A percentile compares a stretch with the other conserved stretches of the same genome.
Conservation (phyloP, 306 rosid genomes). For the Quercus ilex region DNA sequence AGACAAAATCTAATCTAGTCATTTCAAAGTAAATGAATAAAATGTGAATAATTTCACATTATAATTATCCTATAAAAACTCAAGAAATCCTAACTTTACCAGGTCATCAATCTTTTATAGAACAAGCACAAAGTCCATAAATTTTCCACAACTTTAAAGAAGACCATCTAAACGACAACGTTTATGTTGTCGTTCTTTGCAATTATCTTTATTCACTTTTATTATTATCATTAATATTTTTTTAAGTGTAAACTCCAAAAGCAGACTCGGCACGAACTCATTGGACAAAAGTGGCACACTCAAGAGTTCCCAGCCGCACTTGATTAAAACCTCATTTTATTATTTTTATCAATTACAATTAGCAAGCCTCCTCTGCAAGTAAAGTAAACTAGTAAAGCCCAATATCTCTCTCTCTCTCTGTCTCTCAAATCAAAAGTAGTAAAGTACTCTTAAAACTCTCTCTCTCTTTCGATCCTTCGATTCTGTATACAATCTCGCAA, state of each 20-base stretch:
- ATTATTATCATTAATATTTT: too few species aligned
- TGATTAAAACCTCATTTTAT: background rate
- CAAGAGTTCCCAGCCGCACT: background rate
- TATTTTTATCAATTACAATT: background rate
- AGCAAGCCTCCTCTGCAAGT: slow-evolving; percentile 20
- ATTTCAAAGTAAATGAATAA: too few species aligned
- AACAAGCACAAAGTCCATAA: too few species aligned
- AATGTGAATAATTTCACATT: too few species aligned
- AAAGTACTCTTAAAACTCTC: background rate
- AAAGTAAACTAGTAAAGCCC: slow-evolving; percentile 23
- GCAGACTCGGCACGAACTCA: background rate
- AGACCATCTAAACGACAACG: too few species aligned
- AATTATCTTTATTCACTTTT: background rate
- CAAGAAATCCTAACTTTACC: too few species aligned
- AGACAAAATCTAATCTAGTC: too few species aligned
- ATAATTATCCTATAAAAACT: too few species aligned
- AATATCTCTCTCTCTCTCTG: background rate
- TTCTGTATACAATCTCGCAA: slow-evolving; percentile 25
- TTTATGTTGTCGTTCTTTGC: background rate
- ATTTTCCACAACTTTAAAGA: too few species aligned
- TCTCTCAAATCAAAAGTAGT: background rate
- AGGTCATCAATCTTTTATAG: too few species aligned
- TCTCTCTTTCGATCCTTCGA: slow-evolving; percentile 5
- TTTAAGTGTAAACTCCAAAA: background rate
- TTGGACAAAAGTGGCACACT: background rate